phyloP scores from a whole-genome alignment of 2,329 filamentous ascomycete genomes.

The Diaporthe sp. region DNA sequence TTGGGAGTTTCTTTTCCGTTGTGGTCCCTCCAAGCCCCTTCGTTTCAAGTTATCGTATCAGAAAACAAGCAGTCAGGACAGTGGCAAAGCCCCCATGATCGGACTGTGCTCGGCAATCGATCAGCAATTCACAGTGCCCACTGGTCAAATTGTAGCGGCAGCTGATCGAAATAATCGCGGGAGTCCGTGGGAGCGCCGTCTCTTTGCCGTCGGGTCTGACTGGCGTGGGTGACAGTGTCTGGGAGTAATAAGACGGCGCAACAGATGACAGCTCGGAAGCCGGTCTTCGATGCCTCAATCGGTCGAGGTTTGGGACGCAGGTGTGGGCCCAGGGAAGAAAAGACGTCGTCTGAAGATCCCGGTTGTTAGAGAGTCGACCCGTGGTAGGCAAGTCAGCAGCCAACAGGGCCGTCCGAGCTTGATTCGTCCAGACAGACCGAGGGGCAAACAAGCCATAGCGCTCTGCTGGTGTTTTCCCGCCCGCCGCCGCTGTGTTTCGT shows the following conservation, averaged over 20 bases:
- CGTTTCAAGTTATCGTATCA: constrained; percentile 31
- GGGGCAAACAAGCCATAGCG: constrained; percentile 21
- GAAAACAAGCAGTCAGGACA: constrained; percentile 15
- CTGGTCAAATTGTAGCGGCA: constrained; percentile 24
- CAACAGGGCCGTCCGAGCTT: not conserved
- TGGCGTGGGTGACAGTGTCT: not conserved
- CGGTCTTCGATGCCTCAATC: not conserved
- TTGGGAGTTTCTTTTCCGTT: constrained; percentile 28
- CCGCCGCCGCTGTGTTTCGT: constrained; percentile 31
- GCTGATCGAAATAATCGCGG: constrained; percentile 25
- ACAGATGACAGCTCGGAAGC: constrained; percentile 3
- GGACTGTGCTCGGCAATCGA: constrained; percentile 32
- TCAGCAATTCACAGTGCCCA: constrained; percentile 14
- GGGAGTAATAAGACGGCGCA: constrained; percentile 14
- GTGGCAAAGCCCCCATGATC: constrained; percentile 13
- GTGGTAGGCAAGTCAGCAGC: constrained; percentile 16
- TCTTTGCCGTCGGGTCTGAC: constrained; percentile 15
- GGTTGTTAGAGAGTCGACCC: constrained; percentile 24
- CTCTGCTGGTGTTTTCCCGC: constrained; percentile 14
- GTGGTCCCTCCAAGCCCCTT: constrained; percentile 28
- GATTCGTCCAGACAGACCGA: constrained; percentile 18
- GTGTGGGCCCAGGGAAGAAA: not conserved
- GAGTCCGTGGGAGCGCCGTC: constrained; percentile 9
- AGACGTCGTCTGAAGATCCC: constrained; percentile 23
- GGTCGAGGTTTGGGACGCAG: constrained; percentile 9